Evolutionary conservation across 192 early-diverging fungal genomes (phyloP).

Genomic region (Coemansia sp.): DNA sequence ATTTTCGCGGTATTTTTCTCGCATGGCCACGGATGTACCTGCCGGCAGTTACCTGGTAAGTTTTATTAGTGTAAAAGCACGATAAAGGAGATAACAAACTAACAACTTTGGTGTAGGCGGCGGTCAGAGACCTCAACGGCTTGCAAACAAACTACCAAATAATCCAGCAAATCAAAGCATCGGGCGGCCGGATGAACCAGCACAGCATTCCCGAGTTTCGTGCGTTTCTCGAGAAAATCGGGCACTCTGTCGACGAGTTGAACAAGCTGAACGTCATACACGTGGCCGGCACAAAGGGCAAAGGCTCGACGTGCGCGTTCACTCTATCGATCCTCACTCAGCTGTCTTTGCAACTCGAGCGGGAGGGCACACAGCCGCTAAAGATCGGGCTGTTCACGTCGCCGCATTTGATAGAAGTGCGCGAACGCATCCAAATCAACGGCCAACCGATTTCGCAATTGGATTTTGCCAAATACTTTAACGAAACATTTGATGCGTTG

Average conservation of each 20-base stretch:
- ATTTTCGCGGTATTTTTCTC: neutral
- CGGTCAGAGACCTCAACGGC: conserved; percentile 76
- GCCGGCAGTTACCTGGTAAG: conserved; percentile 9
- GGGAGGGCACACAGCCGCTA: neutral
- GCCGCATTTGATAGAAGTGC: conserved; percentile 87
- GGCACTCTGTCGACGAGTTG: conserved; percentile 58
- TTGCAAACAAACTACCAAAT: conserved; percentile 84
- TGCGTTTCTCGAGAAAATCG: conserved; percentile 33
- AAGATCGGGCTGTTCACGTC: conserved; percentile 84
- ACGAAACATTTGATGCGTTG: conserved; percentile 78
- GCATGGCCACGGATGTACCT: neutral
- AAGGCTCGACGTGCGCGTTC: conserved; percentile 82
- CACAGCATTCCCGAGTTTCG: conserved; percentile 34
- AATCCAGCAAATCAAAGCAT: conserved; percentile 66
- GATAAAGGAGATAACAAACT: neutral
- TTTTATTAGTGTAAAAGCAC: neutral
- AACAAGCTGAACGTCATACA: conserved; percentile 78
- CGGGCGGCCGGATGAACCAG: conserved; percentile 31
- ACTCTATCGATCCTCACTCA: conserved; percentile 74
- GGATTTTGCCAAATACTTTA: conserved; percentile 84
- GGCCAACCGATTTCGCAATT: conserved; percentile 74
- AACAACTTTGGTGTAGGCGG: conserved; percentile 54
- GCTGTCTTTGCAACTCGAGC: conserved; percentile 17
- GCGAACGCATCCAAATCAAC: conserved; percentile 93
- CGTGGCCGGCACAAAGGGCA: conserved; percentile 84